Conservation (phyloP, 345 rosid species). For the Sonneratia alba region DNA sequence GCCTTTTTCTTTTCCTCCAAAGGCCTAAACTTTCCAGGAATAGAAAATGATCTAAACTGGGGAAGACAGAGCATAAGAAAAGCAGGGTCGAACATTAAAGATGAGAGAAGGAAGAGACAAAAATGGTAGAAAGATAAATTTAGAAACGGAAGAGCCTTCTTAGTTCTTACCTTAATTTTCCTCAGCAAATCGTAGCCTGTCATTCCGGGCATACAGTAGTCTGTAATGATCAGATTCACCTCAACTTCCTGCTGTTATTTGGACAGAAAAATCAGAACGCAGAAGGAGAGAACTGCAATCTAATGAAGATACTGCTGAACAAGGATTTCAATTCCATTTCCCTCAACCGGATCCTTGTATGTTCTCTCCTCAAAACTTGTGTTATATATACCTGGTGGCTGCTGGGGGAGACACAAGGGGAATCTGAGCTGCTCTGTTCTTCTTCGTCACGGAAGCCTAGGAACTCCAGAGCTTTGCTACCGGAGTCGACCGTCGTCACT, state of each 20-base stretch:
- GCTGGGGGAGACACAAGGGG: conserved; percentile 28
- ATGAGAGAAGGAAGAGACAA: conserved; percentile 9
- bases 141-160: conserved; percentile 2
- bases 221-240: conserved; percentile 61
- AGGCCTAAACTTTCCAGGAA: conserved; percentile 12
- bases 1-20: not conserved
- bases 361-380: too few species aligned
- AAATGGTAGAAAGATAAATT: conserved; percentile 9
- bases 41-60: conserved; percentile 11
- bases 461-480: conserved; percentile 57
- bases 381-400: conserved; percentile 23
- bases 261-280: conserved; percentile 3
- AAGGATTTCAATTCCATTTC: not conserved
- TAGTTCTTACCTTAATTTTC: conserved; percentile 47
- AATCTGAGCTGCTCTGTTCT: conserved; percentile 17
- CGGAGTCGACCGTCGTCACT: conserved; percentile 77
- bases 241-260: conserved; percentile 35
- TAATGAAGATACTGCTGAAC: not conserved
- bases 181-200: conserved; percentile 76
- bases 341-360: not conserved
- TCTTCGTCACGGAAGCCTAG: conserved; percentile 46
- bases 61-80: conserved; percentile 6
- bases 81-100: too few species aligned
- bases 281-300: conserved; percentile 1
- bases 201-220: conserved; percentile 85